Evolutionary conservation across 345 rosid genomes (phyloP), one percentile per base, ranked within the genome.

Genomic region (Lepidium didymum): DNA sequence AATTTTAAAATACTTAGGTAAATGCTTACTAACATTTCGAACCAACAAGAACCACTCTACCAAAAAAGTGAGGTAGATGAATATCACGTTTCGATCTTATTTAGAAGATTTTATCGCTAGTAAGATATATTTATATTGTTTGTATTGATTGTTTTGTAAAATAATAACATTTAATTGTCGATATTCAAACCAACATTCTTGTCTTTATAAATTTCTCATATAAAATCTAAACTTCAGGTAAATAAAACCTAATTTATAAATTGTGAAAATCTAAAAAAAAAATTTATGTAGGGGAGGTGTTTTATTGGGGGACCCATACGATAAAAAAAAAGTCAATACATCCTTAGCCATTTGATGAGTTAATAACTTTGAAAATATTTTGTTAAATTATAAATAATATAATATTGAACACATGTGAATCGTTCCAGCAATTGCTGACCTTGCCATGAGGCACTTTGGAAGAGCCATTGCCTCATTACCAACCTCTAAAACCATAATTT

Each of bases 351-450:
- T 21, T 65, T 49, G 60, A 27, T 56, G 52, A 64, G 55, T 10
- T 19, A 35, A 60, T 64, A 38, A 72, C 10, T 16, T 36, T 56
- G 7, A 64, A 38, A 72, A 43, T 35, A 35, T 70, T 62, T 11
- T 3, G 23, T 62, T 4, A 62, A 29, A 54, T 44, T 3, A 7
- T 1, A 70, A 42, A 25, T 13, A 46, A 47, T 56, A 46, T 27
- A 40, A 45, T 55, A 64, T 56, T 38, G 54, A 49, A 70, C 56
- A 50, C 67, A 65, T 65, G 77, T 65, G 77, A 73, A 57, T 56
- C 52, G 77, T 57, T 73, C 71, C 77, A 49, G 71, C 67, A 73
- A 65, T 57, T 57, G 71, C 66, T 72, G 67, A 65, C 46, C 66
- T 64, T 73, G 55, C 61, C 67, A 57, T 56, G 65, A 73, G 54